A percentile compares a stretch with the other conserved stretches of the same genome.
phyloP scores from a whole-genome alignment of 2,329 filamentous ascomycete genomes.

The Cordyceps cateniannulata region DNA sequence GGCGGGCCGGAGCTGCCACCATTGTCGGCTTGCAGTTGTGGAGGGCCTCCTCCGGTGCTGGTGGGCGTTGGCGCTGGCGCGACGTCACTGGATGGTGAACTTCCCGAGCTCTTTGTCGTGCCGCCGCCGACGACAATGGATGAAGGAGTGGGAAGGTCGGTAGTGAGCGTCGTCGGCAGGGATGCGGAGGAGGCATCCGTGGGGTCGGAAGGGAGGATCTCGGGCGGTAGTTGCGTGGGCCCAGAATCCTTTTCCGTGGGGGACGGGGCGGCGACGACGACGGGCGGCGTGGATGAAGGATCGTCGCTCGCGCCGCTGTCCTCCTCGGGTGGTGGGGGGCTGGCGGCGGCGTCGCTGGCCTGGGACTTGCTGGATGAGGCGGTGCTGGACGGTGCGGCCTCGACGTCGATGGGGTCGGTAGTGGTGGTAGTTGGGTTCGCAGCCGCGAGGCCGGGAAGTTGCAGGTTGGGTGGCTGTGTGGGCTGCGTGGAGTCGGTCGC shows the following conservation, averaged over 20 bases:
- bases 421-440: not conserved
- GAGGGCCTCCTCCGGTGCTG: not conserved
- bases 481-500: not conserved
- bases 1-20: slow-evolving; percentile 13
- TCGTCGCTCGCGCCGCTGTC: not conserved
- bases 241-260: not conserved
- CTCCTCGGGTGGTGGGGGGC: not conserved
- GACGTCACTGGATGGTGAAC: not conserved
- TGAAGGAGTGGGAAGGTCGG: not conserved
- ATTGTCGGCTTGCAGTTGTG: not conserved
- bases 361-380: not conserved
- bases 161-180: not conserved
- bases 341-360: not conserved
- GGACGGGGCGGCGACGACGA: not conserved
- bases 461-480: not conserved
- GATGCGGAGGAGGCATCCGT: not conserved
- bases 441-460: not conserved
- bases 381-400: not conserved
- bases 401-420: not conserved
- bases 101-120: not conserved
- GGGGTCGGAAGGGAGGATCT: not conserved
- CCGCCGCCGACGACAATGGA: not conserved
- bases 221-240: not conserved
- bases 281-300: not conserved
- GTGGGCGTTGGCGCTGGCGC: not conserved